Evolutionary conservation across 257 asterid genomes (phyloP), one percentile per base, ranked within the genome.

Genomic region (Plantago ovata): DNA sequence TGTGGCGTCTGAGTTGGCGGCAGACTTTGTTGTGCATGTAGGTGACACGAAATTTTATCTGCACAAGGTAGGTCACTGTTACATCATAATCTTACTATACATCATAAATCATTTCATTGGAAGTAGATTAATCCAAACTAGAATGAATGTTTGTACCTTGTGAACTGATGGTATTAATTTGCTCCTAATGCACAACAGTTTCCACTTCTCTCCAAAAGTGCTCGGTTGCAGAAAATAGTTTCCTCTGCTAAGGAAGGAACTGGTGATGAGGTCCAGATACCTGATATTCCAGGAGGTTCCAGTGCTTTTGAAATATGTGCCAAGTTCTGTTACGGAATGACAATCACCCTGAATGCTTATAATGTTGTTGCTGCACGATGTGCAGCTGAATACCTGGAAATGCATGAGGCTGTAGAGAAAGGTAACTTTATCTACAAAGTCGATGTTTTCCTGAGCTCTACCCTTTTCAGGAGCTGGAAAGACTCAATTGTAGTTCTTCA

Each of bases 391-490:
- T 85, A 75, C 62, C 76, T 85, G 0, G 82, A 76, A 41, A 85
- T 85, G 94, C 67, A 77, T 3, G 94, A 85, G 62, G 62, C 56
- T 4, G 51, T 76, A 10, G 94, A 85, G 65, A 85, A 82, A 50
- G 94, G 94, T 32, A 85, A 85, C 60, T 85, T 85, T 15, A 53
- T 77, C 53, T 79, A 77, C 78, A 85, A 85, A 69, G 61, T 85
- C 22, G 94, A 82, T 57, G 85, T 85, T 60, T 85, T 85, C 68
- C 73, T 85, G 12, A 82, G 58, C 65, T 79, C 90, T 1, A 79
- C 84, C 74, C 76, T 85, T 57, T 78, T 77, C 70, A 73, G 79
- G 53, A 82, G 90, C 82, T 85, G 94, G 94, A 85, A 85, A 64
- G 94, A 85, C 74, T 82, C 94, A 13, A 79, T 85, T 33, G 72